A percentile compares a stretch with the other conserved stretches of the same genome.
phyloP scores from a whole-genome alignment of 805 yeast genomes.

The Hanseniaspora vineae region DNA sequence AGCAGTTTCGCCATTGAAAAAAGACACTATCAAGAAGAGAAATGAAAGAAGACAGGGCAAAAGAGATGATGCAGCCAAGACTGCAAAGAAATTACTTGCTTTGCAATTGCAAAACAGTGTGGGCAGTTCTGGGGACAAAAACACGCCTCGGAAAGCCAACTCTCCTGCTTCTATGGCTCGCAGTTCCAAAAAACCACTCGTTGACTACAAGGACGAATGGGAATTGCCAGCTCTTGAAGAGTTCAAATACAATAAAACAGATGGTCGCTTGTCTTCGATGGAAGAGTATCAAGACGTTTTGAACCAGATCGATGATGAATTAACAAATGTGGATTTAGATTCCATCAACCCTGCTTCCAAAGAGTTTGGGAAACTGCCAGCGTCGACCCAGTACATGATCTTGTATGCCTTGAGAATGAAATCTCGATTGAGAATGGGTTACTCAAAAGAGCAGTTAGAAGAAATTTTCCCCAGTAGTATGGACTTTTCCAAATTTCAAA shows the following conservation, averaged over 20 bases:
- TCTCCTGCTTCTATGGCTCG: slow-evolving; percentile 15
- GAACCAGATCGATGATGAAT: slow-evolving; percentile 40
- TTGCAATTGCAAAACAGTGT: slow-evolving; percentile 57
- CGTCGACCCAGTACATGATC: slow-evolving; percentile 78
- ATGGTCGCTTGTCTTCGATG: slow-evolving; percentile 61
- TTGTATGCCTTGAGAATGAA: slow-evolving; percentile 69
- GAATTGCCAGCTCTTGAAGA: slow-evolving; percentile 63
- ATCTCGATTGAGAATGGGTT: slow-evolving; percentile 91
- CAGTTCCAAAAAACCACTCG: slow-evolving; percentile 26
- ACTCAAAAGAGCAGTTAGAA: slow-evolving; percentile 77
- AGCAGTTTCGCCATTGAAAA: slow-evolving; percentile 76
- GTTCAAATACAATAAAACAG: slow-evolving; percentile 40
- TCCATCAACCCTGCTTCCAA: slow-evolving; percentile 72
- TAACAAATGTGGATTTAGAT: slow-evolving; percentile 59
- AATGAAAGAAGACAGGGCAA: slow-evolving; percentile 64
- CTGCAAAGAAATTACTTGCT: slow-evolving; percentile 74
- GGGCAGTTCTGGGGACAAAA: slow-evolving; percentile 14
- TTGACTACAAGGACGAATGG: slow-evolving; percentile 58
- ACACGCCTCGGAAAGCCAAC: slow-evolving; percentile 2
- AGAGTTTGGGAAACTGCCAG: slow-evolving; percentile 66
- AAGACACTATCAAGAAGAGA: slow-evolving; percentile 63
- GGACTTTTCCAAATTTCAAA: slow-evolving; percentile 89
- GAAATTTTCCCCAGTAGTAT: slow-evolving; percentile 68
- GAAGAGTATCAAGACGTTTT: slow-evolving; percentile 56
- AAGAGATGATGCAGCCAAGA: slow-evolving; percentile 50